These are phyloP conservation scores for Digitaria exilis DNA, from an alignment of 202 grass and related monocot genomes.

Conservation along the genomic window DNA sequence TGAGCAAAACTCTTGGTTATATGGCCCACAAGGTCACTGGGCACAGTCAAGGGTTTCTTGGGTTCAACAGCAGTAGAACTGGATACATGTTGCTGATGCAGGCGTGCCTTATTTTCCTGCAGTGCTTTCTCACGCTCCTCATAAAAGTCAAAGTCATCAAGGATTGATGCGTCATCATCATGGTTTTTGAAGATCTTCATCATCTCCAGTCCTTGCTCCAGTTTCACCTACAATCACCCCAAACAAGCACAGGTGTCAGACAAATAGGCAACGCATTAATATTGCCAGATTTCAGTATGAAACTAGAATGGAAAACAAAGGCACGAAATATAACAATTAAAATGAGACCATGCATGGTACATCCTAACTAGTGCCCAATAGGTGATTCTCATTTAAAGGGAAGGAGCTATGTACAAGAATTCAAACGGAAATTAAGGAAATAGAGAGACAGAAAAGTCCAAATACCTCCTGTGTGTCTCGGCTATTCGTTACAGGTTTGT, in stretches of 20 bases:
- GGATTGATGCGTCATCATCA: slow-evolving; percentile 67
- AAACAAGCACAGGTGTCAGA: not conserved
- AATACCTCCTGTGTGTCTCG: slow-evolving; percentile 94
- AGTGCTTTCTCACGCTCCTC: slow-evolving; percentile 90
- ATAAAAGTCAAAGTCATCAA: slow-evolving; percentile 92
- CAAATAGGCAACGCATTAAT: not conserved
- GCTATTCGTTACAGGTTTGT: slow-evolving; percentile 95
- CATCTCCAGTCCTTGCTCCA: slow-evolving; percentile 94
- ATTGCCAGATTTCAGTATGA: not conserved
- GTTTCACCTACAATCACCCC: slow-evolving; percentile 64
- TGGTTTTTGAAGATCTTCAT: slow-evolving; percentile 83
- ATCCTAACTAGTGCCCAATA: not conserved
- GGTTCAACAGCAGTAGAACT: slow-evolving; percentile 45
- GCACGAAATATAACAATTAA: not conserved
- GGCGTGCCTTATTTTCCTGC: slow-evolving; percentile 71
- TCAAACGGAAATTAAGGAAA: slow-evolving; percentile 30
- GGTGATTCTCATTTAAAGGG: slow-evolving; percentile 7
- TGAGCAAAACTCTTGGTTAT: slow-evolving; percentile 71
- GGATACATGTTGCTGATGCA: slow-evolving; percentile 61
- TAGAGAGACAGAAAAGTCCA: not conserved
- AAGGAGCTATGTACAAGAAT: not conserved
- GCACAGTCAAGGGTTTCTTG: slow-evolving; percentile 46
- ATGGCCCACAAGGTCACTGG: slow-evolving; percentile 58
- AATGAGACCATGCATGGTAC: not conserved
- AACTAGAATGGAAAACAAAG: not conserved